Evolutionary conservation across 176 grass and related monocot genomes (phyloP).

Genomic region (Oryza meridionalis): DNA sequence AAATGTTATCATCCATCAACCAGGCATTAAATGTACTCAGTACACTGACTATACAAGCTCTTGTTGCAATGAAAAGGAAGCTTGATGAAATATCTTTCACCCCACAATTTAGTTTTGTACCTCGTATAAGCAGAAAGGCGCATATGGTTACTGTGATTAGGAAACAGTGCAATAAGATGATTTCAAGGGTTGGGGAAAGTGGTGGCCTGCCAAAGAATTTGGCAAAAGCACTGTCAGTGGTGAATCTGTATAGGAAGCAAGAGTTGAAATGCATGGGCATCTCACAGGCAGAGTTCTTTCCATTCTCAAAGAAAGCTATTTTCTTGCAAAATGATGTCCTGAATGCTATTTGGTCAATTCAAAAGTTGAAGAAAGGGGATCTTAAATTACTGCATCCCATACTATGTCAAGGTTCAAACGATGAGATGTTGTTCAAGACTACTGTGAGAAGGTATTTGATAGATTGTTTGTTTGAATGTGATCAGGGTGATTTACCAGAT

Average conservation of each 20-base stretch:
- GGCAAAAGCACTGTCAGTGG: conserved; percentile 25
- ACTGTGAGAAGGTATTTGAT: conserved; percentile 28
- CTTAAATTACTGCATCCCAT: conserved; percentile 18
- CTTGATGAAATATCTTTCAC: conserved; percentile 17
- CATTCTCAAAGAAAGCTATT: conserved; percentile 4
- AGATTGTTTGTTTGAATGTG: conserved; percentile 45
- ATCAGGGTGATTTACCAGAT: conserved; percentile 36
- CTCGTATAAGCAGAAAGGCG: neutral
- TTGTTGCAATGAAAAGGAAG: conserved; percentile 38
- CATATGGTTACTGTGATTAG: neutral
- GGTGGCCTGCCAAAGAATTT: conserved; percentile 8
- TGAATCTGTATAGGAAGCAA: conserved; percentile 12
- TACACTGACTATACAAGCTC: conserved; percentile 13
- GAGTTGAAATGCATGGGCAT: conserved; percentile 16
- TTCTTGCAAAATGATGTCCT: conserved; percentile 31
- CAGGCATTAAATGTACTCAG: conserved; percentile 22
- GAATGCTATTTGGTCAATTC: conserved; percentile 24
- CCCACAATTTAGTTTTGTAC: neutral
- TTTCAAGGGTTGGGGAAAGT: conserved; percentile 18
- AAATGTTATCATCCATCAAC: conserved; percentile 34
- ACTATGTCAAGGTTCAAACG: neutral
- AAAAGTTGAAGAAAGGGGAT: neutral
- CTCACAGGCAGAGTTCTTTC: conserved; percentile 11
- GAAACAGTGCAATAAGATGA: conserved; percentile 26
- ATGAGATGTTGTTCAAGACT: neutral